Evolutionary conservation across 2,329 filamentous ascomycete genomes (phyloP), one percentile per base, ranked within the genome.

Genomic region (Akanthomyces dipterigenus): DNA sequence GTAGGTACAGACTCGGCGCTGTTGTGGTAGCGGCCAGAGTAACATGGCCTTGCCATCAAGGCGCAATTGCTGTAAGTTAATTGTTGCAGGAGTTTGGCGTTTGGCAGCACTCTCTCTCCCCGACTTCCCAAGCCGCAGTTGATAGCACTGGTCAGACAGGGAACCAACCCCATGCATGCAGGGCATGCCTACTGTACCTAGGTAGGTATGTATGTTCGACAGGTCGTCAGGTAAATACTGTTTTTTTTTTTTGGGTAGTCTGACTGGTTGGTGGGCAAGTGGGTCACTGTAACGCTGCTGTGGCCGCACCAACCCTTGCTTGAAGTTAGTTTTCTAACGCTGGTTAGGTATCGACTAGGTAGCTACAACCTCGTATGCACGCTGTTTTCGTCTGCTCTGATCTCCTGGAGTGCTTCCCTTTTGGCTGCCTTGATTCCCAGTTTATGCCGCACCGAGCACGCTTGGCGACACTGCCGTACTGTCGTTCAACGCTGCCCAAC

Each of bases 381-480:
- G 7, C 31, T 5, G 18, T 36, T 18, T 51, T 36, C 4, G 16
- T 42, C 11, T 42, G 22, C 16, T 24, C 31, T 20, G 22, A 42
- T 28, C 14, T 20, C 3, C 12, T 34, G 8, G 31, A 34, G 7
- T 34, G 31, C 28, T 28, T 28, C 9, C 26, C 34, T 8, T 28
- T 11, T 2, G 7, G 55, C 43, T 49, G 31, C 28, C 43, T 46
- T 57, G 31, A 16, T 26, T 43, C 18, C n/a, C 8, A 31, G 5
- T 59, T 59, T 50, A 59, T 59, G 46, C 45, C 36, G 36, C 46
- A 43, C 51, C 42, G 22, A 28, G 48, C 48, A 51, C 14, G 28
- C 5, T 5, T 12, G 31, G 7, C 5, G 3, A 20, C 31, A n/a
- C 28, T 26, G 31, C 9, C 54, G 16, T 18, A 2, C 9, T 2